phyloP scores from a whole-genome alignment of 2,329 filamentous ascomycete genomes.

The Metarhizium album region DNA sequence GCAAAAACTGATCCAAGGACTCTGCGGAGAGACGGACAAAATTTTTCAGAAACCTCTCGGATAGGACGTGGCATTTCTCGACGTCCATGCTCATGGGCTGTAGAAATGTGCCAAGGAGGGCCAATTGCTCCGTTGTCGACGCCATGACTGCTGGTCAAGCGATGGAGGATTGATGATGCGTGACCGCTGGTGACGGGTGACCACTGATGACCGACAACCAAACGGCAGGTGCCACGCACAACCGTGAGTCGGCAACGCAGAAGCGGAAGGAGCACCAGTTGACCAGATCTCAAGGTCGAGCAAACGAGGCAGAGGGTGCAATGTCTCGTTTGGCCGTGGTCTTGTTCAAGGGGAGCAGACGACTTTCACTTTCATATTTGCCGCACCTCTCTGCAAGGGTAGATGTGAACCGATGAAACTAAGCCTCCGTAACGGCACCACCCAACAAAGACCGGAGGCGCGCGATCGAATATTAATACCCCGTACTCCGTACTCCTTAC shows the following conservation, averaged over 20 bases:
- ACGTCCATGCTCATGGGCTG: constrained; percentile 38
- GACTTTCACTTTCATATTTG: background rate
- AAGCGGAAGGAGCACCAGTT: background rate
- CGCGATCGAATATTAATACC: background rate
- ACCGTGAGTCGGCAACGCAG: background rate
- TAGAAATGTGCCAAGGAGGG: constrained; percentile 33
- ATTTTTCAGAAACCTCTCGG: constrained; percentile 33
- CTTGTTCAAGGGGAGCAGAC: background rate
- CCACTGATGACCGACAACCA: background rate
- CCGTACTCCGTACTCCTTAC: background rate
- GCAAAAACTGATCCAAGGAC: constrained; percentile 45
- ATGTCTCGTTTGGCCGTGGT: no score
- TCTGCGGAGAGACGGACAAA: constrained; percentile 41
- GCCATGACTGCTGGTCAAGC: constrained; percentile 1
- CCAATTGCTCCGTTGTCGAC: constrained; percentile 3
- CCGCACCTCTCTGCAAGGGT: background rate
- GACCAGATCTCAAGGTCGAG: no score
- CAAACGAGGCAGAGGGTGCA: background rate
- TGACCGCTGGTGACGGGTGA: no score
- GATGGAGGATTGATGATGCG: no score
- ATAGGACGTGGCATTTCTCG: constrained; percentile 33
- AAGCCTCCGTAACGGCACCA: background rate
- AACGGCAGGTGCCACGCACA: background rate
- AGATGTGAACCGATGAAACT: background rate
- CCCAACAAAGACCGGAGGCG: background rate